A percentile compares a stretch with the other conserved stretches of the same genome.
Conservation (phyloP, 805 yeast species). For the Teunomyces gatunensis region DNA sequence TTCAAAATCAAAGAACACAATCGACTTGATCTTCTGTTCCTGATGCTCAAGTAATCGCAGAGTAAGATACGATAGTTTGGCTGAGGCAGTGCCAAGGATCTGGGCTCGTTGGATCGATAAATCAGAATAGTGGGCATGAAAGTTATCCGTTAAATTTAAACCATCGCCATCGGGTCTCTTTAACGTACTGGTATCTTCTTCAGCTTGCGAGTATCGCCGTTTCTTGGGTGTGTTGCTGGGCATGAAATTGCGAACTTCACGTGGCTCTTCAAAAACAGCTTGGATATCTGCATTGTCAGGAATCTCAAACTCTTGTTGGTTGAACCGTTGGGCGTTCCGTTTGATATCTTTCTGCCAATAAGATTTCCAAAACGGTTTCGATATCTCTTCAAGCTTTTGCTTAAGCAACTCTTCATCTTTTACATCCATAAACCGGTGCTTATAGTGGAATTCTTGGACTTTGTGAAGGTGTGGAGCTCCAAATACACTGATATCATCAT, state of each 20-base stretch:
- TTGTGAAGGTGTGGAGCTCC: slow-evolving; percentile 60
- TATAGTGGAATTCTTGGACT: slow-evolving; percentile 52
- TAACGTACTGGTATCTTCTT: not conserved
- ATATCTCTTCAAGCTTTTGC: slow-evolving; percentile 28
- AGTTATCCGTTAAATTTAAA: not conserved
- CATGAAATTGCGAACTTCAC: not conserved
- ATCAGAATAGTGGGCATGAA: not conserved
- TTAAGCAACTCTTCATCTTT: slow-evolving; percentile 25
- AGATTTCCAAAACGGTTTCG: slow-evolving; percentile 49
- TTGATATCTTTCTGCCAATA: slow-evolving; percentile 49
- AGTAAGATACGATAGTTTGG: slow-evolving; percentile 60
- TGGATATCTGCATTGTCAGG: not conserved
- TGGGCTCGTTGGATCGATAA: slow-evolving; percentile 26
- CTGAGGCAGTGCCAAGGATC: slow-evolving; percentile 60
- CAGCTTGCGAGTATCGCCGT: not conserved
- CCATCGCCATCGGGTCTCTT: not conserved
- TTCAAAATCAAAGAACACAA: slow-evolving; percentile 69
- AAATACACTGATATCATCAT: slow-evolving; percentile 39
- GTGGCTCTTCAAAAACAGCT: not conserved
- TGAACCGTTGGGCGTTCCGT: slow-evolving; percentile 35
- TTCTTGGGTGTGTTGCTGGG: not conserved
- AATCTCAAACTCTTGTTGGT: slow-evolving; percentile 21
- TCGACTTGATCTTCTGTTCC: slow-evolving; percentile 44
- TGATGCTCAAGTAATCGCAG: slow-evolving; percentile 55
- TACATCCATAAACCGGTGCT: slow-evolving; percentile 44